Conservation (phyloP, 1,284 basidiomycete species). For the Flammula alnicola region DNA sequence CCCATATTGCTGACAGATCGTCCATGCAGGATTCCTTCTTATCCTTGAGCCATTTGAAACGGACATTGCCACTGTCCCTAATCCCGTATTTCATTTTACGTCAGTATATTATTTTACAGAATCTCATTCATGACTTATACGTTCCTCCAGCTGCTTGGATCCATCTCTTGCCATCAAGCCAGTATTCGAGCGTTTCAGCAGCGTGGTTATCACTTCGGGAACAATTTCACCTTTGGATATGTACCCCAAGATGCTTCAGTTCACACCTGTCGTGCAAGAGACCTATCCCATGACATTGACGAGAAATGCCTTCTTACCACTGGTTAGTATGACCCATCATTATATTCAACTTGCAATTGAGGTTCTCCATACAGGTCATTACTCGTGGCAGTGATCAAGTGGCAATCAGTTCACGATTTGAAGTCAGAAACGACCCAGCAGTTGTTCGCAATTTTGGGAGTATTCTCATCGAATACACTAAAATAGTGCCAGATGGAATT, state of each 20-base stretch:
- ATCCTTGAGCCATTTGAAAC: constrained; percentile 99
- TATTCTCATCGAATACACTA: constrained; percentile 97
- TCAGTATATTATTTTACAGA: constrained; percentile 44
- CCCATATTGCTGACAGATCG: constrained; percentile 5
- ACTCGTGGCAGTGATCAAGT: constrained; percentile 99
- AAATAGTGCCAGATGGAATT: constrained; percentile 98
- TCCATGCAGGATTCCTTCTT: constrained; percentile 82
- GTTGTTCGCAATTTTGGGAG: constrained; percentile 99
- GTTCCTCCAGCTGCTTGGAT: constrained; percentile 80
- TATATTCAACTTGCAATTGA: background rate
- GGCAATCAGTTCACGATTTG: constrained; percentile 98
- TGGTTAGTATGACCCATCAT: constrained; percentile 56
- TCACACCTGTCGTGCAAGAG: constrained; percentile 96
- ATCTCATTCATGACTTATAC: constrained; percentile 1
- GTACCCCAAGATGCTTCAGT: constrained; percentile 99
- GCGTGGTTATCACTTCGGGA: constrained; percentile 98
- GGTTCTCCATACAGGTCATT: constrained; percentile 74
- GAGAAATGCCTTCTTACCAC: constrained; percentile 95
- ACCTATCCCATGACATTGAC: constrained; percentile 98
- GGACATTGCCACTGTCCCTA: constrained; percentile 97
- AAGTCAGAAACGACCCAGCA: constrained; percentile 98
- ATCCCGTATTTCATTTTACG: constrained; percentile 99
- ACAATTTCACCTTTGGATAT: constrained; percentile 99
- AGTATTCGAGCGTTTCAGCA: constrained; percentile 97
- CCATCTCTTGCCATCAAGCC: constrained; percentile 98